Percentiles rank a stretch among this genome's conserved stretches.
phyloP scores from a whole-genome alignment of 768 basidiomycete genomes.

The Russula dissimulans region DNA sequence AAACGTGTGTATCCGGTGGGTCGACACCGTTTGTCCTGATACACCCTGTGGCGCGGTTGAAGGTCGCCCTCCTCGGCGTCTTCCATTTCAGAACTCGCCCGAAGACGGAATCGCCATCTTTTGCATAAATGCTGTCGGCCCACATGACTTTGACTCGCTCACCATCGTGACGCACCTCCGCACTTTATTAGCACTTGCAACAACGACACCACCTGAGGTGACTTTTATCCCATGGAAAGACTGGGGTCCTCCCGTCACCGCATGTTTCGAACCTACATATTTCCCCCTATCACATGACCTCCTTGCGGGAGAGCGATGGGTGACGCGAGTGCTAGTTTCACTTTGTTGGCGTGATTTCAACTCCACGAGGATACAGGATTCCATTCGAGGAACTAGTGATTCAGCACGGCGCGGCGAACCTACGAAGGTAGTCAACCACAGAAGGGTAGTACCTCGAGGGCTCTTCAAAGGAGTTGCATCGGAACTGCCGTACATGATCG shows the following conservation, averaged over 20 bases:
- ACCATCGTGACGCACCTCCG: background rate
- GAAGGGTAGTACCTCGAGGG: background rate
- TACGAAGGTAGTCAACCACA: background rate
- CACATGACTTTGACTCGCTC: background rate
- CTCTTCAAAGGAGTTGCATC: background rate
- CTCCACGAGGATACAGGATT: background rate
- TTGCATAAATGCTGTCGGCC: background rate
- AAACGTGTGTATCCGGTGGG: too few relatives aligned
- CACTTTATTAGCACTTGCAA: background rate
- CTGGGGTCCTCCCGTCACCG: background rate
- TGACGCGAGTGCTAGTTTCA: background rate
- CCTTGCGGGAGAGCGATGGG: background rate
- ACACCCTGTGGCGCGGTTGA: background rate
- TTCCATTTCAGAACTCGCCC: background rate
- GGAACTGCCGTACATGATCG: background rate
- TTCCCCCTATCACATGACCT: background rate
- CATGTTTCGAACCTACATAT: background rate
- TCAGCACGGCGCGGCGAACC: background rate
- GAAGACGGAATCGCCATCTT: background rate
- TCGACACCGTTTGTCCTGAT: background rate
- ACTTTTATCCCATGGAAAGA: background rate
- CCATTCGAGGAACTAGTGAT: background rate
- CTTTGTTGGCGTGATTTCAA: background rate
- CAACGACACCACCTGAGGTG: background rate
- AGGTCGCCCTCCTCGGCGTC: background rate